These are phyloP conservation scores for Debaryomyces hansenii DNA, from an alignment of 805 yeast genomes.

Conservation along the genomic window DNA sequence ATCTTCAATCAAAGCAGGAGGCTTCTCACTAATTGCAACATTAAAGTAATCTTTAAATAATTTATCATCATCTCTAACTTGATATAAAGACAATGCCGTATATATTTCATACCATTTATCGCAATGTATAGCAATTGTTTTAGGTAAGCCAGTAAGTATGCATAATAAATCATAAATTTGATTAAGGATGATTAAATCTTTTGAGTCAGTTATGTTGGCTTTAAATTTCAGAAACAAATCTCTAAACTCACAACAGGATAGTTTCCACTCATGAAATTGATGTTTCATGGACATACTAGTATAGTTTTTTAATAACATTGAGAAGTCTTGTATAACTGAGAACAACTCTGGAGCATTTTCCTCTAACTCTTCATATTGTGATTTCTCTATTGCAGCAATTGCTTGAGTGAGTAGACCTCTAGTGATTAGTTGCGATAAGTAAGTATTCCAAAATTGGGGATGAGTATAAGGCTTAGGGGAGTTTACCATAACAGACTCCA, in stretches of 20 bases:
- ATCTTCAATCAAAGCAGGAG: conserved; percentile 34
- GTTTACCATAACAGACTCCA: conserved; percentile 46
- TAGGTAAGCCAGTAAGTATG: conserved; percentile 48
- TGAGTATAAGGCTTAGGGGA: conserved; percentile 48
- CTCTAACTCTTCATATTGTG: conserved; percentile 42
- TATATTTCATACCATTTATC: conserved; percentile 70
- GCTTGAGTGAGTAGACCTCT: conserved; percentile 67
- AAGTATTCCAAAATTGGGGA: conserved; percentile 61
- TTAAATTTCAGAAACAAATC: conserved; percentile 34
- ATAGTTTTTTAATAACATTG: conserved; percentile 40
- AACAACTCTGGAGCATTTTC: conserved; percentile 27
- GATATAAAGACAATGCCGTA: conserved; percentile 55
- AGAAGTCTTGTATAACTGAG: conserved; percentile 42
- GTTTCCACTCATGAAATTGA: conserved; percentile 52
- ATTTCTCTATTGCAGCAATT: conserved; percentile 42
- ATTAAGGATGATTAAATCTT: conserved; percentile 25
- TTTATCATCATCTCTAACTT: conserved; percentile 48
- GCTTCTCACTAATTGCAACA: conserved; percentile 32
- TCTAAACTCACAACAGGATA: conserved; percentile 48
- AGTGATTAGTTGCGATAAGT: conserved; percentile 52
- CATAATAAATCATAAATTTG: conserved; percentile 44
- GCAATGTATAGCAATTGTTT: conserved; percentile 52
- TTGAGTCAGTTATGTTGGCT: conserved; percentile 20
- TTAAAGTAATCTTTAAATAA: conserved; percentile 35
- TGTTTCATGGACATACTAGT: conserved; percentile 38